These are phyloP conservation scores for Tulasnella calospora DNA, from an alignment of 768 basidiomycete species.

Conservation along the genomic window DNA sequence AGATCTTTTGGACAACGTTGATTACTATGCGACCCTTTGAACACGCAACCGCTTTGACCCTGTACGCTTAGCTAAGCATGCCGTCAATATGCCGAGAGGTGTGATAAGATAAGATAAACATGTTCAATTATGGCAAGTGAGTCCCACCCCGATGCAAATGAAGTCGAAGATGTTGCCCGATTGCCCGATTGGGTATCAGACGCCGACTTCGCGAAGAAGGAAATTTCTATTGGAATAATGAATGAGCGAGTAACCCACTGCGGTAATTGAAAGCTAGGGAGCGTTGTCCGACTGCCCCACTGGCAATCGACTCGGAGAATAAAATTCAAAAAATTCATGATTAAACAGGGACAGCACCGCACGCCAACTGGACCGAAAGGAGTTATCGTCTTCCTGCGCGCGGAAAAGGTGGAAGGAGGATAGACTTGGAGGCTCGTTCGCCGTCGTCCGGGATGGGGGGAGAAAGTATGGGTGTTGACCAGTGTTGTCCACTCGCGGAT, in stretches of 20 bases:
- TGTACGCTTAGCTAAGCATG: not conserved
- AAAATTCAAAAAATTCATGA: not conserved
- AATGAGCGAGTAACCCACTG: not conserved
- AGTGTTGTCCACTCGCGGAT: not conserved
- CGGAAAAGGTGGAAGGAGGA: not conserved
- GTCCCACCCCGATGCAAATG: not conserved
- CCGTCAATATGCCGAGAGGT: not conserved
- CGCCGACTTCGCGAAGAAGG: not conserved
- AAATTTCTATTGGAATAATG: not conserved
- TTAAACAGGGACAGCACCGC: not conserved
- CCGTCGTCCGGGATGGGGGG: not conserved
- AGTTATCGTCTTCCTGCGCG: not conserved
- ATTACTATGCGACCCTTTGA: not conserved
- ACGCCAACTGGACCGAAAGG: not conserved
- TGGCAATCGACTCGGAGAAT: not conserved
- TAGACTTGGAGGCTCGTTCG: not conserved
- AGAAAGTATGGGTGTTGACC: not conserved
- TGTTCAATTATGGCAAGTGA: not conserved
- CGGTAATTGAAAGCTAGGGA: not conserved
- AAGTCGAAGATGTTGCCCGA: not conserved
- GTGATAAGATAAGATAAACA: constrained; percentile 3
- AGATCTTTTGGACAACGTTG: not conserved
- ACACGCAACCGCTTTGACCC: too few relatives aligned
- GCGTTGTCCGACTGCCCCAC: not conserved
- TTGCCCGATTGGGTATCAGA: not conserved